Evolutionary conservation across 2,329 filamentous ascomycete genomes (phyloP).

Genomic region (Pseudocercospora vitis): DNA sequence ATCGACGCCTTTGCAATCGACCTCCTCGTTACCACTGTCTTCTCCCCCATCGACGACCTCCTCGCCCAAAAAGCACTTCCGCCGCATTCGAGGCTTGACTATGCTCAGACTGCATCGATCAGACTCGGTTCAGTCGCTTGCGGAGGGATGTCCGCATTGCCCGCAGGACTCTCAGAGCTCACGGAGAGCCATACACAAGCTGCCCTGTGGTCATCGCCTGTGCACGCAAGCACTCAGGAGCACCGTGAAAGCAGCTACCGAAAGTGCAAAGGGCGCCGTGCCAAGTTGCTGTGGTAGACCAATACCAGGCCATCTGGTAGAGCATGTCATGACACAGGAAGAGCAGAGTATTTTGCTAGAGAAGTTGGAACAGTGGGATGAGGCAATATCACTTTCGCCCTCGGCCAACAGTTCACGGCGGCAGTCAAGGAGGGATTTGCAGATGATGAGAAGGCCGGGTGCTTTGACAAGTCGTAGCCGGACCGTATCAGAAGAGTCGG

Average conservation of each 20-base stretch:
- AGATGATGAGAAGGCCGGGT: conserved; percentile 6
- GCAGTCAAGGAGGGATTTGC: conserved; percentile 13
- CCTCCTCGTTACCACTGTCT: conserved; percentile 36
- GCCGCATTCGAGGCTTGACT: conserved; percentile 37
- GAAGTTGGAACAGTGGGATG: conserved; percentile 37
- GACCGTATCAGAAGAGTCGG: conserved; percentile 25
- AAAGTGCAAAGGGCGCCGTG: conserved; percentile 34
- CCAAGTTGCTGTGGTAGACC: conserved; percentile 45
- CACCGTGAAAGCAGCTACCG: conserved; percentile 40
- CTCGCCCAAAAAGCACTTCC: conserved; percentile 36
- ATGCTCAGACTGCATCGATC: conserved; percentile 33
- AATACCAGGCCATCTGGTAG: conserved; percentile 43
- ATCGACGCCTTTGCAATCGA: conserved; percentile 34
- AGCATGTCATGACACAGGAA: conserved; percentile 41
- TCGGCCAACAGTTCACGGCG: conserved; percentile 21
- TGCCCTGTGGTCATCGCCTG: conserved; percentile 39
- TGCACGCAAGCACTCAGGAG: conserved; percentile 38
- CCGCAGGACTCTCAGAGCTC: conserved; percentile 30
- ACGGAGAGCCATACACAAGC: conserved; percentile 33
- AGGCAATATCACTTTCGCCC: conserved; percentile 26
- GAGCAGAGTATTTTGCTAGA: conserved; percentile 40
- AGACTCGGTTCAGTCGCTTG: conserved; percentile 30
- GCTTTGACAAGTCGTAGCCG: conserved; percentile 12
- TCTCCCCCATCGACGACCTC: conserved; percentile 28
- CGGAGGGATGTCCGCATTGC: conserved; percentile 37